Evolutionary conservation across 1,284 basidiomycete species (phyloP), one percentile per base, ranked within the genome.

Genomic region (Cutaneotrichosporon sp.): DNA sequence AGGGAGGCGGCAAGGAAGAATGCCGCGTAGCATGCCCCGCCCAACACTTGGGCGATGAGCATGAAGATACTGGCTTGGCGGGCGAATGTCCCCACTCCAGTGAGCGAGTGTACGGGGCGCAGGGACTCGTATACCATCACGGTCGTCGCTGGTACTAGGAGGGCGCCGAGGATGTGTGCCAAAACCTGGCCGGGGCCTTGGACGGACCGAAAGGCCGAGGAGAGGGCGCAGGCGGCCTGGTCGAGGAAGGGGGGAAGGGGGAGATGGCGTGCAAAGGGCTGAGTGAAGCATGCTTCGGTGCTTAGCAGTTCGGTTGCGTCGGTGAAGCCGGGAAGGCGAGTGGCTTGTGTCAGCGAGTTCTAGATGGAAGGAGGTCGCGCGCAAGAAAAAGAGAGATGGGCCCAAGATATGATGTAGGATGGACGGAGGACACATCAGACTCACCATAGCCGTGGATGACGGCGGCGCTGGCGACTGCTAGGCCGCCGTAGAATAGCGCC

Each of bases 91-190:
- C 51, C 51, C 5, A 16, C 30, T 14, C 4, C 16, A 6, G 30
- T 18, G 42, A 46, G 42, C 31, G 16, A 4, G 51, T 53, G 51
- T 13, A 53, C 51, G 51, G 51, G 51, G 5, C 51, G 51, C 13
- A 53, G 30, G 51, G 51, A 53, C 51, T 53, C 51, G 31, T 53
- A 53, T 1, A 53, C 30, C 30, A 53, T 31, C 51, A 34, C 51
- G 11, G 30, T 31, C 18, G 51, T 31, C 10, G 31, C 30, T 13
- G 51, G 31, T 2, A 53, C 51, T 30, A 53, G 51, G 51, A 32
- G 18, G 31, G 30, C 18, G 26, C 30, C 51, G 16, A 53, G 51
- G 31, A 34, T 11, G 51, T 53, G 18, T 13, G 30, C 30, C 1
- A 34, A 4, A 4, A 13, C 4, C 3, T 31, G 51, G 5, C 26